A percentile compares a stretch with the other conserved stretches of the same genome.
Evolutionary conservation across 495 filamentous ascomycete species (phyloP).

Genomic region (Coniosporium apollinis): DNA sequence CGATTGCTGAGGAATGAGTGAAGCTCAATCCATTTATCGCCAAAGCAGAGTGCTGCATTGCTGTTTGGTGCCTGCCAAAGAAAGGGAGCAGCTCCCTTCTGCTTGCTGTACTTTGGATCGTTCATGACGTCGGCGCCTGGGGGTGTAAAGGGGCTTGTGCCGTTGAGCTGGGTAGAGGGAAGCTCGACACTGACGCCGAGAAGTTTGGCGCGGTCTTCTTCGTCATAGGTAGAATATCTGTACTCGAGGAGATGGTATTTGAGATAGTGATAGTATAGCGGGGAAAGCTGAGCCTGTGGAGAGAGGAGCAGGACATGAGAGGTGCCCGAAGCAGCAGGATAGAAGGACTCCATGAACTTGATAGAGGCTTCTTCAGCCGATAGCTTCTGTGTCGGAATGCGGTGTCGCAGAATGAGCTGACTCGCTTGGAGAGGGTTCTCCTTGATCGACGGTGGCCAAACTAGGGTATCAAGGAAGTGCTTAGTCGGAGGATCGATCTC

Average conservation of each 20-base stretch:
- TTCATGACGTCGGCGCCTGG: constrained; percentile 25
- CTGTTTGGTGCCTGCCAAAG: constrained; percentile 70
- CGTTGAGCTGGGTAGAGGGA: constrained; percentile 43
- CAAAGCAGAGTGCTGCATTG: constrained; percentile 64
- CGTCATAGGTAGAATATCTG: constrained; percentile 41
- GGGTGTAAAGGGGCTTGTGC: constrained; percentile 31
- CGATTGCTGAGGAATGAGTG: constrained; percentile 52
- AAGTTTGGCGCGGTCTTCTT: constrained; percentile 28
- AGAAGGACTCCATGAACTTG: constrained; percentile 66
- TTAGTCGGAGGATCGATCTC: constrained; percentile 43
- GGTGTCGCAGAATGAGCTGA: constrained; percentile 52
- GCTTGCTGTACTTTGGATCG: constrained; percentile 11
- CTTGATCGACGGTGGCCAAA: constrained; percentile 40
- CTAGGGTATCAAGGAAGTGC: constrained; percentile 40
- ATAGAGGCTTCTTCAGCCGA: constrained; percentile 47
- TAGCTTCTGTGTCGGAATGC: constrained; percentile 37
- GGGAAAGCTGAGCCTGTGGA: constrained; percentile 55
- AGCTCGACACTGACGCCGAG: constrained; percentile 64
- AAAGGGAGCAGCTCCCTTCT: constrained; percentile 34
- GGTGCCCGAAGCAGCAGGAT: constrained; percentile 40
- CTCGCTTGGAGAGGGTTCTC: constrained; percentile 6
- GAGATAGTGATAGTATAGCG: constrained; percentile 65
- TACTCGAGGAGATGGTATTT: constrained; percentile 60
- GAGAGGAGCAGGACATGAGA: constrained; percentile 67
- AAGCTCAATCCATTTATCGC: constrained; percentile 67